These are phyloP conservation scores for Penicillium sp. DNA, from an alignment of 2,329 filamentous ascomycete species.

Conservation along the genomic window DNA sequence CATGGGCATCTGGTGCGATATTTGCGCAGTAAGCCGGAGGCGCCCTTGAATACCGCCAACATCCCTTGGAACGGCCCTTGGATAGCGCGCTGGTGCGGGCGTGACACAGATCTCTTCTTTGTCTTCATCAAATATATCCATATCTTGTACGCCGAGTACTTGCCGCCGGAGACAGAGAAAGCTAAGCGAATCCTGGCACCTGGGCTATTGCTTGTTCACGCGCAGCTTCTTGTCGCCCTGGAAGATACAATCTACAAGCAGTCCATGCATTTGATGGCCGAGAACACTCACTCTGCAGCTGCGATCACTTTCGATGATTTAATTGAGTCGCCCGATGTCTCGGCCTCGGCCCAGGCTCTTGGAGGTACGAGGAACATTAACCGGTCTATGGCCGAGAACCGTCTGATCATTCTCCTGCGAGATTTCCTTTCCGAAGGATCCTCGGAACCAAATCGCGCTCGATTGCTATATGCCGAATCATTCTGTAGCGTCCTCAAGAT, in stretches of 20 bases:
- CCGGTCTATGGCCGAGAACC: constrained; percentile 83
- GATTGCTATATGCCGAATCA: constrained; percentile 71
- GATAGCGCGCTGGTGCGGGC: constrained; percentile 80
- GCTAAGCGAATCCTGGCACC: constrained; percentile 66
- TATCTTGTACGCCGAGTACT: constrained; percentile 71
- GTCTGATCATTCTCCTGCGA: constrained; percentile 75
- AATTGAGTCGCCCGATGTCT: constrained; percentile 64
- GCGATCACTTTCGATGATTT: constrained; percentile 66
- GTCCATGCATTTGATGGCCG: constrained; percentile 45
- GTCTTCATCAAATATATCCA: constrained; percentile 89
- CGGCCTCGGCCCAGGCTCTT: constrained; percentile 61
- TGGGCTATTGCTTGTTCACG: constrained; percentile 75
- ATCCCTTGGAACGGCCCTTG: constrained; percentile 85
- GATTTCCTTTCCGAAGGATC: constrained; percentile 70
- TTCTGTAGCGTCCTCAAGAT: constrained; percentile 73
- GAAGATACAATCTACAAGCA: constrained; percentile 83
- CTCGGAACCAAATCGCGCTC: constrained; percentile 52
- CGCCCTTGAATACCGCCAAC: constrained; percentile 66
- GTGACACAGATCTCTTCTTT: constrained; percentile 86
- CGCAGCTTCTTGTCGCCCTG: constrained; percentile 74
- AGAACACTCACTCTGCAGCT: constrained; percentile 47
- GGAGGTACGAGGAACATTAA: constrained; percentile 65
- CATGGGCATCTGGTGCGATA: constrained; percentile 58
- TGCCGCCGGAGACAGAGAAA: constrained; percentile 55
- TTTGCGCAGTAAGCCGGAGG: constrained; percentile 63